Evolutionary conservation across 768 basidiomycete genomes (phyloP), one percentile per base, ranked within the genome.

Genomic region (Sistotremastrum suecicum): DNA sequence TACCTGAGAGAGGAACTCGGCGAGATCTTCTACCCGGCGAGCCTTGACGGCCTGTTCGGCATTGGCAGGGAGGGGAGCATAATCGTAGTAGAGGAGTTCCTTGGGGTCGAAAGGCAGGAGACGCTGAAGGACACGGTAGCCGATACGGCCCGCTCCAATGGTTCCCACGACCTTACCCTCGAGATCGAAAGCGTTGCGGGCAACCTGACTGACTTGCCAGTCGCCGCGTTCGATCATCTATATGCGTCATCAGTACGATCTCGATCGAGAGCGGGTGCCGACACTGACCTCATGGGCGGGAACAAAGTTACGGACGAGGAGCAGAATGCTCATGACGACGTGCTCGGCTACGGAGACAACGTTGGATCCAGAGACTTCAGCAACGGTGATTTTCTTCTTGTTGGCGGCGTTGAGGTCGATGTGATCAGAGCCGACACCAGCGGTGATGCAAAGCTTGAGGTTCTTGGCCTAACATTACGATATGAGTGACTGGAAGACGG

Each of bases 151-250:
- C 56, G 76, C 77, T 46, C 87, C 89, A 50, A 95, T 86, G 39
- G 90, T 92, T 11, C 89, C 90, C 45, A 92, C 78, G 45, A 89
- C 83, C 66, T 94, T 95, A 60, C 74, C 76, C 65, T 94, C 91
- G 50, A 95, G 67, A 62, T 94, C 91, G 57, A 72, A 94, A 8
- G 89, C 80, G 55, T 83, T 78, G 52, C 87, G 75, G 3, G 86
- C 87, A 51, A 88, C 63, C 2, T 82, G 72, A 11, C 86, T 84
- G 42, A 90, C 88, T 60, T 82, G 69, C 90, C 91, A 94, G 55
- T 86, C 82, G 39, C 86, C 85, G 34, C 72, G 70, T 53, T 85
- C 76, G 52, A 88, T 83, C 81, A 85, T 83, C 76, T 80, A 49
- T 8, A 37, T 8, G 20, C 36, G 30, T 20, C 9, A 35, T 48